Evolutionary conservation across 176 grass and related monocot species (phyloP), one percentile per base, ranked within the genome.

Genomic region (Aegilops sharonensis): DNA sequence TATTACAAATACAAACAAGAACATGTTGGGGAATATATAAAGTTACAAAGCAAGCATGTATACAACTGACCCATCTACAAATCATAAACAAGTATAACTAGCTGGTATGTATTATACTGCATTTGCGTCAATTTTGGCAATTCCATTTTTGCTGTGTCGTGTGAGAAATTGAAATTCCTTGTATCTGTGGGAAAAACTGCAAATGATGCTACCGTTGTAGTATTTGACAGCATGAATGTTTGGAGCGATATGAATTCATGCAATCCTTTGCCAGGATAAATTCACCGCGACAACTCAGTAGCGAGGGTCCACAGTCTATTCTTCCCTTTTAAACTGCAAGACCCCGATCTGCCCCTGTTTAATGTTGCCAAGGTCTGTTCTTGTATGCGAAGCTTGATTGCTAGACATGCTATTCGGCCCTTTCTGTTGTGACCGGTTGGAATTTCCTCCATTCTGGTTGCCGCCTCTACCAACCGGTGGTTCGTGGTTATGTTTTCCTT

Each of bases 401-500:
- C n/a, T 78, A 27, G 88, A 74, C 78, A 88, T 89, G 77, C 47
- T 91, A 61, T 89, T 89, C 9, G 86, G 70, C 74, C 81, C 84
- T 90, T 71, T 92, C 64, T 90, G 88, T 75, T 86, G 94, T 71
- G 68, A 45, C 63, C 72, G 81, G 39, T 78, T 90, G 4, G 80
- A 79, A 62, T 80, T 87, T 74, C 83, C 89, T 72, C 87, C 85
- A 91, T 89, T 93, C 29, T 93, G 87, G 67, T 88, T 89, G 76
- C 62, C 83, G 29, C 84, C 88, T 59, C 92, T 88, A 83, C 91
- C 90, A 87, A 93, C 94, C 0, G 92, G 94, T 75, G 92, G 83
- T 88, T 97, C 92, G 89, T 97, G 94, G 85, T 97, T 92, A 87
- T 97, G 94, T 84, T 97, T 97, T 57, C 94, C 92, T 82, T 97